Base-by-base conservation (phyloP, 2,329 filamentous ascomycete species). In the Stachybotrys echinatus region DNA sequence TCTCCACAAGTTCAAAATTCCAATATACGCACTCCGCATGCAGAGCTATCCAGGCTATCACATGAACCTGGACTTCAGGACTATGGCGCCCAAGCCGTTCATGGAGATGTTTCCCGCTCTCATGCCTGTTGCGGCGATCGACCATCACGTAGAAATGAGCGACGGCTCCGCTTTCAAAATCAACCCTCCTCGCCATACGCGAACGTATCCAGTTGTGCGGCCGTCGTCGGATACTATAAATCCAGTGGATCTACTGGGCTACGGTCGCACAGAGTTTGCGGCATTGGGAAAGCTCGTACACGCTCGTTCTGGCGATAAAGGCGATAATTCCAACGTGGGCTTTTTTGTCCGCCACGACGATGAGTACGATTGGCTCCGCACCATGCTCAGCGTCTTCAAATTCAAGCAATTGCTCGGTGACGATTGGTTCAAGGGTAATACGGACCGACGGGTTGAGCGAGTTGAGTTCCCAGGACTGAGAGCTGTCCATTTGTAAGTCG, bases 361-460 rank as follows among this genome's bases (percentile, higher is more conserved):
- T 43, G 73, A 76, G 55, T 77, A 69, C 54, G 64, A 71, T 5
- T 76, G 74, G 74, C 54, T 77, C 14, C 65, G 71, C 34, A 63
- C 61, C 2, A 42, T 75, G 5, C 59, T 79, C 55, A 75, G 66
- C 1, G 58, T 62, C 8, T 59, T 61, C 1, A 70, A 64, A 17
- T 53, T 79, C 42, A 62, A 66, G 22, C 60, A 62, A 22, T 50
- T 73, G 3, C 58, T 73, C 31, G 70, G 65, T 1, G 63, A 69
- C 23, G 68, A 72, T 31, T 63, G n/a, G n/a, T n/a, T n/a, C n/a
- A n/a, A n/a, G n/a, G n/a, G 60, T 57, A 59, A 66, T 48, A 59
- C 63, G 20, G 65, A 57, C 3, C 40, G 53, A 21, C 51, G 59
- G 6, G 57, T 77, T 38, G 74, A 76, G 45, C 64, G 74, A 1